Base-by-base conservation (phyloP, 192 early-diverging fungal genomes). In the Haplosporangium gracile region DNA sequence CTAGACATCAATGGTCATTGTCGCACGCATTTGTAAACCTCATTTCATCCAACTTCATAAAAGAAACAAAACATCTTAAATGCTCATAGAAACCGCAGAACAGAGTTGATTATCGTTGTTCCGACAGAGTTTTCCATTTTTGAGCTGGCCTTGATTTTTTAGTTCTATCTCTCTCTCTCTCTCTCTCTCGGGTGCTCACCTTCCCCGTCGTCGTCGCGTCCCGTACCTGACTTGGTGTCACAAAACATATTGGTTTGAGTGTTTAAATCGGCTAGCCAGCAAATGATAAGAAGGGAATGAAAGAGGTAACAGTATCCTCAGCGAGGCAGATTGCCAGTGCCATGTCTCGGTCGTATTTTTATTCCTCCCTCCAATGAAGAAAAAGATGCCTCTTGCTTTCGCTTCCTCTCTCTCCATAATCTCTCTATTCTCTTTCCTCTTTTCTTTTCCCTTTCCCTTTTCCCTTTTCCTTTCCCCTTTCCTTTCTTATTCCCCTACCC, bases 81-180 rank as follows among this genome's bases (percentile, higher is more conserved):
- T 9, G 10, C 60, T 32, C 60, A 11, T 32, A 65, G 29, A 29
- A 65, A 26, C 60, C 57, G 29, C 11, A 29, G 3, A 60, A 26
- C 7, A 60, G 55, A 60, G n/a, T 60, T 60, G 60, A 65, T 15
- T 51, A 51, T 51, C n/a, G 60, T 65, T 65, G 60, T 65, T 65
- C 60, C 60, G 60, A 32, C 9, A 6, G 26, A 51, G 0, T 11
- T 65, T 65, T 65, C 60, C 60, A 57, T 57, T 57, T 57, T 26
- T n/a, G 24, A 57, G n/a, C 55, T 26, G 24, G 55, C 7, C 22
- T 10, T 57, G 24, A 65, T 32, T 32, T 65, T 65, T 11, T 2
- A 65, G 20, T 18, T 26, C n/a, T n/a, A 0, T 2, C 36, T 36
- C 42, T 43, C 42, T 5, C 42, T 43, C 42, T 10, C 42, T 43